Evolutionary conservation across 2,329 filamentous ascomycete species (phyloP).

Genomic region (Aspergillus terreus): DNA sequence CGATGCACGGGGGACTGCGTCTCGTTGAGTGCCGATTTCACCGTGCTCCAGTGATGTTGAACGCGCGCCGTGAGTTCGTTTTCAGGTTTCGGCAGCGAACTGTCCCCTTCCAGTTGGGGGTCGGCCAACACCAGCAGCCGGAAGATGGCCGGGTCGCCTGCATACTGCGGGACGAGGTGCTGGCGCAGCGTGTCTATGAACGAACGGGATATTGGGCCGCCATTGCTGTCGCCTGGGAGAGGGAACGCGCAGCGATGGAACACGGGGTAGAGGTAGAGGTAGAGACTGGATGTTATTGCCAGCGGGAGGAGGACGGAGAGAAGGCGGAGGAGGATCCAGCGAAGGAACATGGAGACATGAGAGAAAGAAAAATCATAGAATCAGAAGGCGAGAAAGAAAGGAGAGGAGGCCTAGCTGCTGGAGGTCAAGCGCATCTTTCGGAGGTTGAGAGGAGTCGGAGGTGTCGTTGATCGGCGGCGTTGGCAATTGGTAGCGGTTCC

Average conservation of each 20-base stretch:
- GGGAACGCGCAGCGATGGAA: slow-evolving; percentile 81
- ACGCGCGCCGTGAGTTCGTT: slow-evolving; percentile 44
- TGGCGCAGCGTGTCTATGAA: slow-evolving; percentile 35
- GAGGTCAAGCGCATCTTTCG: neutral
- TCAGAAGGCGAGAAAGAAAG: neutral
- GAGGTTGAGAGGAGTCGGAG: neutral
- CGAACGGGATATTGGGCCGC: slow-evolving; percentile 12
- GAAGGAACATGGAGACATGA: slow-evolving; percentile 49
- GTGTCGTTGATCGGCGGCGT: neutral
- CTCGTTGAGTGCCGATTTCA: slow-evolving; percentile 13
- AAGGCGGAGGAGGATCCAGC: slow-evolving; percentile 42
- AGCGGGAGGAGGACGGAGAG: slow-evolving; percentile 58
- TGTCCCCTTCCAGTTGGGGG: slow-evolving; percentile 90
- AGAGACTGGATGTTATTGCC: slow-evolving; percentile 66
- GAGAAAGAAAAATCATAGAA: neutral
- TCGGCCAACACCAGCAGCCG: slow-evolving; percentile 84
- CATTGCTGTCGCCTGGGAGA: slow-evolving; percentile 27
- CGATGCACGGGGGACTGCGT: slow-evolving; percentile 13
- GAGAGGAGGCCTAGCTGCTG: neutral
- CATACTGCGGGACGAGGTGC: slow-evolving; percentile 25
- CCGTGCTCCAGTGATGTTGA: slow-evolving; percentile 30
- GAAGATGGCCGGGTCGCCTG: slow-evolving; percentile 61
- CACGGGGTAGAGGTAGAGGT: slow-evolving; percentile 83
- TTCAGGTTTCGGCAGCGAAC: slow-evolving; percentile 62
- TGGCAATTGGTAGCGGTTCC: neutral